phyloP scores from a whole-genome alignment of 177 flowering plant species.

The Vitis hybrid region DNA sequence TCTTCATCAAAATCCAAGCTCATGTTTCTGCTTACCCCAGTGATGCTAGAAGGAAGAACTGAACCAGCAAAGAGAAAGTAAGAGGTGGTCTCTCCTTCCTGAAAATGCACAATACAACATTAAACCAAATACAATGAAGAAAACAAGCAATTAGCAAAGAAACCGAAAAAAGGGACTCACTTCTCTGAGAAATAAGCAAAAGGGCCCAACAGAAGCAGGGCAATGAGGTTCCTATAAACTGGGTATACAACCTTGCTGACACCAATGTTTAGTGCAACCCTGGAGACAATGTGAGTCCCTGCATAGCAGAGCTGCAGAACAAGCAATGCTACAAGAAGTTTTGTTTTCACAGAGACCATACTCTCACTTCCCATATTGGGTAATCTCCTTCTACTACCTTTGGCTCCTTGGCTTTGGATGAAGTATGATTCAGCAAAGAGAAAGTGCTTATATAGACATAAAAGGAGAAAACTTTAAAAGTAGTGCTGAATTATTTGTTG shows the following conservation, averaged over 20 bases:
- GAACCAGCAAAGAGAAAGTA: constrained; percentile 57
- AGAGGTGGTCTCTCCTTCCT: constrained; percentile 80
- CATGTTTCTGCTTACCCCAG: constrained; percentile 45
- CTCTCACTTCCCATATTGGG: constrained; percentile 21
- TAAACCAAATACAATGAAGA: not conserved
- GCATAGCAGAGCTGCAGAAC: constrained; percentile 62
- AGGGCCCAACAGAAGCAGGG: constrained; percentile 56
- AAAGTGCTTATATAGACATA: too few species aligned
- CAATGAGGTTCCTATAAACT: constrained; percentile 71
- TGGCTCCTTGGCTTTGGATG: not conserved
- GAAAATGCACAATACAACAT: constrained; percentile 14
- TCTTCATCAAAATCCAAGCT: not conserved
- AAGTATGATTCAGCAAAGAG: not conserved
- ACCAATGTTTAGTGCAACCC: constrained; percentile 77
- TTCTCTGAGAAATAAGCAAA: constrained; percentile 71
- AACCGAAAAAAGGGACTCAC: constrained; percentile 31
- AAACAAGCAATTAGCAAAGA: too few species aligned
- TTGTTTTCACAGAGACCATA: constrained; percentile 45
- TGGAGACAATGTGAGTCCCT: constrained; percentile 75
- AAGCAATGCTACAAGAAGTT: constrained; percentile 53
- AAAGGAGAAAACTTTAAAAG: not conserved
- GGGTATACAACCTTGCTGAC: constrained; percentile 78
- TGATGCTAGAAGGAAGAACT: constrained; percentile 71
- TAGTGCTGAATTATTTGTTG: constrained; percentile 14
- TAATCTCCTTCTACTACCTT: not conserved